These are phyloP conservation scores for Saturnispora saitoi DNA, from an alignment of 805 yeast genomes.

Conservation along the genomic window DNA sequence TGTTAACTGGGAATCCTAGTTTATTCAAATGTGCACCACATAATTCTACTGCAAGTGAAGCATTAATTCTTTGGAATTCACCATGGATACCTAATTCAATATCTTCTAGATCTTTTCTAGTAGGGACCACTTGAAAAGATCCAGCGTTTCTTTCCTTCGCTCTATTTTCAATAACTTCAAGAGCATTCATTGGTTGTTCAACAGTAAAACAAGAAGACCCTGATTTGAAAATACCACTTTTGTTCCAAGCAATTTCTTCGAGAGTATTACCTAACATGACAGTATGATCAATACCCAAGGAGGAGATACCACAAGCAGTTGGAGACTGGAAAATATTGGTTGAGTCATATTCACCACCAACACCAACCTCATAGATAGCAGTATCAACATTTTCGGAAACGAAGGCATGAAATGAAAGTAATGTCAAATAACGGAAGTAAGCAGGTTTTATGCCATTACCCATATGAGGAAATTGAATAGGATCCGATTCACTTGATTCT, in stretches of 20 bases:
- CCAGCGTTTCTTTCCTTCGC: slow-evolving; percentile 54
- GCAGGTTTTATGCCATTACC: slow-evolving; percentile 72
- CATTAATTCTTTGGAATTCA: slow-evolving; percentile 75
- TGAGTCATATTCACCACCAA: slow-evolving; percentile 97
- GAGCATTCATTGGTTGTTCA: slow-evolving; percentile 42
- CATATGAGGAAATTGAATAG: slow-evolving; percentile 61
- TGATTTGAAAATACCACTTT: slow-evolving; percentile 81
- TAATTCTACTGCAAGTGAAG: slow-evolving; percentile 75
- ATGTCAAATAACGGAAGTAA: slow-evolving; percentile 84
- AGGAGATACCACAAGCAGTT: slow-evolving; percentile 73
- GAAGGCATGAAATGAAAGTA: slow-evolving; percentile 86
- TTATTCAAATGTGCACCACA: slow-evolving; percentile 50
- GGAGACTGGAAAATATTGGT: slow-evolving; percentile 81
- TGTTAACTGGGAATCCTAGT: slow-evolving; percentile 35
- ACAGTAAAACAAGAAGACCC: slow-evolving; percentile 63
- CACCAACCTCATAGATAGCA: slow-evolving; percentile 96
- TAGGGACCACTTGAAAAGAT: slow-evolving; percentile 43
- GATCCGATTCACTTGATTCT: slow-evolving; percentile 42
- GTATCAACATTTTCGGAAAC: slow-evolving; percentile 83
- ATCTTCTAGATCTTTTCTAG: slow-evolving; percentile 32
- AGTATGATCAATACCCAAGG: slow-evolving; percentile 89
- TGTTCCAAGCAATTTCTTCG: slow-evolving; percentile 91
- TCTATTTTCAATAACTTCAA: slow-evolving; percentile 50
- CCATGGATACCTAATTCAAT: slow-evolving; percentile 69
- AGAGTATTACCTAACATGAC: slow-evolving; percentile 79